These are phyloP conservation scores for Aspergillus aculeatinus DNA, from an alignment of 2,329 filamentous ascomycete genomes.

Conservation along the genomic window DNA sequence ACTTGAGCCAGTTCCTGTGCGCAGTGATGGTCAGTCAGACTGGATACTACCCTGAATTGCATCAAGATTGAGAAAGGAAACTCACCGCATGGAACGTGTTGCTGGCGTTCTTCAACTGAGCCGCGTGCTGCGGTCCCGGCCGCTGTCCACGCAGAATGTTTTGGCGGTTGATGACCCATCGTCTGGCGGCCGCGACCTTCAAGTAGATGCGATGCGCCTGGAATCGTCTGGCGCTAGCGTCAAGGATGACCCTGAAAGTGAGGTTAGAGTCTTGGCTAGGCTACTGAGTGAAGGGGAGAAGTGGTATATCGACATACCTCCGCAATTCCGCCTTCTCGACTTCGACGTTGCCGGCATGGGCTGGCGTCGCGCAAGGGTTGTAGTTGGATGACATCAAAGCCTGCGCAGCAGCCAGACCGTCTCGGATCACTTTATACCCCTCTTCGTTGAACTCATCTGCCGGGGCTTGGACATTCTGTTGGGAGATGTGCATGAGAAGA, in stretches of 20 bases:
- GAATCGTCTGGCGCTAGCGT: slow-evolving; percentile 60
- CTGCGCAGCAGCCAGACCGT: slow-evolving; percentile 57
- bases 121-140: slow-evolving; percentile 48
- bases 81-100: slow-evolving; percentile 51
- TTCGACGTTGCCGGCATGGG: slow-evolving; percentile 50
- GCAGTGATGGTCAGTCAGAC: slow-evolving; percentile 1
- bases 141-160: slow-evolving; percentile 53
- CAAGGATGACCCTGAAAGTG: slow-evolving; percentile 56
- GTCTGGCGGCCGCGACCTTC: slow-evolving; percentile 55
- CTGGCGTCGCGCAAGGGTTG: slow-evolving; percentile 42
- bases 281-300: neutral
- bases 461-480: slow-evolving; percentile 52
- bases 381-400: slow-evolving; percentile 56
- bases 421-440: slow-evolving; percentile 58
- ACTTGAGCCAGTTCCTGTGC: slow-evolving; percentile 56
- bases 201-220: slow-evolving; percentile 62
- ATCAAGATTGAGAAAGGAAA: slow-evolving; percentile 1
- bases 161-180: slow-evolving; percentile 58
- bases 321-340: slow-evolving; percentile 57
- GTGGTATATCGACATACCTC: slow-evolving; percentile 41
- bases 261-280: too few species aligned
- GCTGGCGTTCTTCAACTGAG: slow-evolving; percentile 51
- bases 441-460: slow-evolving; percentile 59
- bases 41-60: neutral
- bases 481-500: slow-evolving; percentile 58